Evolutionary conservation across 73 alveolate genomes (phyloP).

Genomic region (Paramecium caudatum): DNA sequence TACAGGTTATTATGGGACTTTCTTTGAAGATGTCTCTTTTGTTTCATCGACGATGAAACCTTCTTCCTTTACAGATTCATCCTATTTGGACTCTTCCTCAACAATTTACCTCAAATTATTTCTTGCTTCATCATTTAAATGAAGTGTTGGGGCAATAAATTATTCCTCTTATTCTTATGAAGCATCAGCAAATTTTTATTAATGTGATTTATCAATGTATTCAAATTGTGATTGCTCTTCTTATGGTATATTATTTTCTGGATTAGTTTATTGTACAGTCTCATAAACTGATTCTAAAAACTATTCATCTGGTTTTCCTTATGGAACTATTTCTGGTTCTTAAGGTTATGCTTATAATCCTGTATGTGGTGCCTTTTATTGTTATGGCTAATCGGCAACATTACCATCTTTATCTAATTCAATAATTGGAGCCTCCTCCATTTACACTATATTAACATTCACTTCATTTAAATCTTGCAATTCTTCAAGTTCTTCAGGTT

Average conservation of each 20-base stretch:
- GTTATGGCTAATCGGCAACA: no score
- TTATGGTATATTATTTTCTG: background rate
- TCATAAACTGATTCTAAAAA: slow-evolving; percentile 30
- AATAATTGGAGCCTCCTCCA: no score
- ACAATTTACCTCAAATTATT: background rate
- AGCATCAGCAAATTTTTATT: background rate
- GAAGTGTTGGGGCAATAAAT: slow-evolving; percentile 4
- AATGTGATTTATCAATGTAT: background rate
- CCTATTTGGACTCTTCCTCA: slow-evolving; percentile 9
- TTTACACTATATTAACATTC: no score
- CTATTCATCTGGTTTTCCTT: no score
- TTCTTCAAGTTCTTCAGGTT: no score
- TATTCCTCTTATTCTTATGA: background rate
- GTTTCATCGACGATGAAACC: slow-evolving; percentile 43
- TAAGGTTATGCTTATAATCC: no score
- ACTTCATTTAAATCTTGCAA: no score
- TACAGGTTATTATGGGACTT: background rate
- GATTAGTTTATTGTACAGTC: background rate
- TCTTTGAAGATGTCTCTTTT: background rate
- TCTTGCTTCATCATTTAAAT: background rate
- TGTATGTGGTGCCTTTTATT: no score
- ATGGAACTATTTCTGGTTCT: no score
- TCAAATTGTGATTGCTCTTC: background rate
- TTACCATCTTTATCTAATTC: no score
- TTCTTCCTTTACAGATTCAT: no score